phyloP scores from a whole-genome alignment of 2,329 filamentous ascomycete species.

The Pseudogymnoascus sp. region DNA sequence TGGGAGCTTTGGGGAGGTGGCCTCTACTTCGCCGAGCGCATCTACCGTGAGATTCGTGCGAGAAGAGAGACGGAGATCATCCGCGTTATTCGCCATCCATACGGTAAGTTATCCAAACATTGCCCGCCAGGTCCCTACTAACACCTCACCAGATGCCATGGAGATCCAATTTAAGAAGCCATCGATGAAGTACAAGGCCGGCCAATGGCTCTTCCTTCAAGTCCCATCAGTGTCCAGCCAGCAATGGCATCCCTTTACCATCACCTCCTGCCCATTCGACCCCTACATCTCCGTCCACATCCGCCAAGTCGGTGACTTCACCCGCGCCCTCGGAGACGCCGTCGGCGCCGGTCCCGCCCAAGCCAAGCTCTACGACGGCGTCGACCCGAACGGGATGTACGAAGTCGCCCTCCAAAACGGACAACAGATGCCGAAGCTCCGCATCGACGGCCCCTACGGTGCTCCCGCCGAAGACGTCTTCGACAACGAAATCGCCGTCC shows the following conservation, averaged over 20 bases:
- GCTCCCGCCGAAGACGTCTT: slow-evolving; percentile 97
- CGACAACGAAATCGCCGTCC: slow-evolving; percentile 78
- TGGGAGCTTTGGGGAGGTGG: slow-evolving; percentile 87
- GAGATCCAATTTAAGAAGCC: slow-evolving; percentile 97
- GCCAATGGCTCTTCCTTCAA: slow-evolving; percentile 96
- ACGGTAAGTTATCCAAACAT: slow-evolving; percentile 48
- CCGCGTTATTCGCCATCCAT: slow-evolving; percentile 90
- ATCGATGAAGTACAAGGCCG: slow-evolving; percentile 95
- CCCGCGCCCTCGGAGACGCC: slow-evolving; percentile 82
- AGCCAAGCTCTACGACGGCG: slow-evolving; percentile 77
- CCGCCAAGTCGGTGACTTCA: slow-evolving; percentile 95
- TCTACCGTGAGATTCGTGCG: slow-evolving; percentile 84
- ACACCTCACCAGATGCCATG: slow-evolving; percentile 60
- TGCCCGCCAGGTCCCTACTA: slow-evolving; percentile 18
- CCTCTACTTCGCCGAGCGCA: slow-evolving; percentile 76
- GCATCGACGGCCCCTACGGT: slow-evolving; percentile 92
- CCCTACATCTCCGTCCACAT: slow-evolving; percentile 92
- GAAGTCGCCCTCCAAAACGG: slow-evolving; percentile 92
- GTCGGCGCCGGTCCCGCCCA: slow-evolving; percentile 86
- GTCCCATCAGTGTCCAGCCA: slow-evolving; percentile 78
- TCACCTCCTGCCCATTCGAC: slow-evolving; percentile 95
- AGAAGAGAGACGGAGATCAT: slow-evolving; percentile 80
- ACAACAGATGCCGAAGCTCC: slow-evolving; percentile 79
- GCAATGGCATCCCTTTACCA: slow-evolving; percentile 99
- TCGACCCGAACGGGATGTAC: slow-evolving; percentile 95